Evolutionary conservation across 1,284 basidiomycete genomes (phyloP), one percentile per base, ranked within the genome.

Genomic region (Ceratobasidium sp.): DNA sequence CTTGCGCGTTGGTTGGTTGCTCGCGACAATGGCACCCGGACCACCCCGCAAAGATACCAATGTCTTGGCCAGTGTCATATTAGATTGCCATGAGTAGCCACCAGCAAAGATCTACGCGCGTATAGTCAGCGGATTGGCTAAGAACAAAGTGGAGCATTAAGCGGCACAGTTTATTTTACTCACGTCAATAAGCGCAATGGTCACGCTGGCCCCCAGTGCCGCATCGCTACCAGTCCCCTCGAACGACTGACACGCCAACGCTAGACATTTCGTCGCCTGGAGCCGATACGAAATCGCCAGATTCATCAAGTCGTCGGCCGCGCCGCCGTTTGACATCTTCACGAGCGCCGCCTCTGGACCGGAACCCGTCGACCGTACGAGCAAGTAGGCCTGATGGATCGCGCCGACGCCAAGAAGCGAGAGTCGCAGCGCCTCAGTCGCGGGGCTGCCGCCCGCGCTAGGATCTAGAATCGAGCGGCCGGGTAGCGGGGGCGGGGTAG

Each of bases 41-140:
- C 83, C 83, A 70, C 87, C 87, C 81, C 85, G 85, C 81, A 85
- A 80, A 77, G 84, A 83, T 56, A 87, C 85, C 69, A 88, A 82
- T 50, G 82, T 82, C 81, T 87, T 87, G 38, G 86, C 86, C 61
- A 87, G 80, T 26, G 83, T 83, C 80, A 88, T 84, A 80, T 87
- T 87, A 78, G 85, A 85, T 71, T 81, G 78, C 86, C 86, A 88
- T 46, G 85, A 85, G 44, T 83, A 82, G 56, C 86, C 87, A 44
- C 86, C 86, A 48, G 85, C 85, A 81, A 88, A 87, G 78, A 88
- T 89, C 86, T 89, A 84, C 46, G 85, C 82, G 23, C 57, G 74
- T 48, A 77, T 52, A 23, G 48, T 54, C 52, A 52, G 64, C 67
- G n/a, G n/a, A n/a, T n/a, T n/a, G n/a, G n/a, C n/a, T n/a, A n/a